These are phyloP conservation scores for Penicillium sp. DNA, from an alignment of 2,329 filamentous ascomycete genomes.

Conservation along the genomic window DNA sequence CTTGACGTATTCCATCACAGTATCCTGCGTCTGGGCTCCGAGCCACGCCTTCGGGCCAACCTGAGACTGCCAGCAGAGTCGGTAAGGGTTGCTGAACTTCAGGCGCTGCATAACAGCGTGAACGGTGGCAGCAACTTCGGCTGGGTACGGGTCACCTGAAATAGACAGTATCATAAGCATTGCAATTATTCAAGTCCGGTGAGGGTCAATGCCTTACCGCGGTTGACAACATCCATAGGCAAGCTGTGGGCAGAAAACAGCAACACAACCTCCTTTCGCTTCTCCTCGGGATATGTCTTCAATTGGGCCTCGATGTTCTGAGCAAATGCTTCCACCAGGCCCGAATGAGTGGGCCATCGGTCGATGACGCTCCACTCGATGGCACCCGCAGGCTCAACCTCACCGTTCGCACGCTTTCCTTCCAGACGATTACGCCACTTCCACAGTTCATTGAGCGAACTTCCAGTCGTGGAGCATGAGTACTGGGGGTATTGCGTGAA, in stretches of 20 bases:
- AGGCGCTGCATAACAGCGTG: slow-evolving; percentile 95
- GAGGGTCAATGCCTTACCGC: slow-evolving; percentile 57
- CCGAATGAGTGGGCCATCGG: slow-evolving; percentile 90
- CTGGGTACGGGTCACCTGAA: slow-evolving; percentile 85
- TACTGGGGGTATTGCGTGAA: slow-evolving; percentile 99
- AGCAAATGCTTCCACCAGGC: slow-evolving; percentile 88
- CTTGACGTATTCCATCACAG: slow-evolving; percentile 84
- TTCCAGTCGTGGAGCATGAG: slow-evolving; percentile 95
- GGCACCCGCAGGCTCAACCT: slow-evolving; percentile 62
- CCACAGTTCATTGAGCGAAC: slow-evolving; percentile 95
- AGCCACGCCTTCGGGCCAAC: slow-evolving; percentile 95
- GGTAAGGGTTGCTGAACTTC: slow-evolving; percentile 85
- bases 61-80: slow-evolving; percentile 96
- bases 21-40: slow-evolving; percentile 86
- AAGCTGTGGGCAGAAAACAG: slow-evolving; percentile 95
- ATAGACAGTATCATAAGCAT: slow-evolving; percentile 1
- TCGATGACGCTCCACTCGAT: slow-evolving; percentile 98
- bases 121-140: slow-evolving; percentile 93
- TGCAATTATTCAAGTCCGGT: neutral
- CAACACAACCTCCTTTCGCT: slow-evolving; percentile 77
- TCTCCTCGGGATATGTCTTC: slow-evolving; percentile 78
- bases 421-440: slow-evolving; percentile 89
- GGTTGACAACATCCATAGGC: slow-evolving; percentile 96
- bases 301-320: slow-evolving; percentile 88
- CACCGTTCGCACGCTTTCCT: slow-evolving; percentile 65